phyloP scores from a whole-genome alignment of 768 basidiomycete species.

The Tylopilus subfusipes region DNA sequence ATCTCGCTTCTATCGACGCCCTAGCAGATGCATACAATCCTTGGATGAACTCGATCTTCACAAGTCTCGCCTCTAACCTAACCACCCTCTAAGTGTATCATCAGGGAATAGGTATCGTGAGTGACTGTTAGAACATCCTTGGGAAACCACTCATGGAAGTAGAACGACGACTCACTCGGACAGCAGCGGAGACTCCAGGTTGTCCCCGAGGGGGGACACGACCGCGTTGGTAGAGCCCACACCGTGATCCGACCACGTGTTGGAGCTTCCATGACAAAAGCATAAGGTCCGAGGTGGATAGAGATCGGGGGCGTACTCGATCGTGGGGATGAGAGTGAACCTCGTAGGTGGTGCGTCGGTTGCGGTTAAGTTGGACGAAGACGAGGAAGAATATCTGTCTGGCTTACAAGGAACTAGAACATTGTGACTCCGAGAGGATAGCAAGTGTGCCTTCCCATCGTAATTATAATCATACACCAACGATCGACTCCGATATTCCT shows the following conservation, averaged over 20 bases:
- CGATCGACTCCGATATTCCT: neutral
- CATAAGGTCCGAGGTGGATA: neutral
- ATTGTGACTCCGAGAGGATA: neutral
- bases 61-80: slow-evolving; percentile 16
- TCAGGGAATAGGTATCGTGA: slow-evolving; percentile 16
- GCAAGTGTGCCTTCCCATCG: neutral
- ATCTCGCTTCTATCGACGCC: too few species aligned
- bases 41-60: slow-evolving; percentile 7
- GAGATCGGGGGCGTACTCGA: neutral
- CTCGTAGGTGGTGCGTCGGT: slow-evolving; percentile 1
- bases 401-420: neutral
- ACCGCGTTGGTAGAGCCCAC: slow-evolving; percentile 10
- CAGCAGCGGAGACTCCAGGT: neutral
- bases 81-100: slow-evolving; percentile 17
- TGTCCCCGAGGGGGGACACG: slow-evolving; percentile 3
- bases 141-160: neutral
- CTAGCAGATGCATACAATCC: slow-evolving; percentile 16
- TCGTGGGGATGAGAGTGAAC: neutral
- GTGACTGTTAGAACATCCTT: neutral
- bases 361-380: neutral
- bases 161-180: slow-evolving; percentile 3
- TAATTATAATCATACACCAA: neutral
- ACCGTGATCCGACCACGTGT: slow-evolving; percentile 17
- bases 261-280: neutral
- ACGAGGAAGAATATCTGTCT: neutral